Percentiles rank a stretch among this genome's conserved stretches.
Evolutionary conservation across 2,329 filamentous ascomycete genomes (phyloP).

Genomic region (Botryotinia narcissicola): DNA sequence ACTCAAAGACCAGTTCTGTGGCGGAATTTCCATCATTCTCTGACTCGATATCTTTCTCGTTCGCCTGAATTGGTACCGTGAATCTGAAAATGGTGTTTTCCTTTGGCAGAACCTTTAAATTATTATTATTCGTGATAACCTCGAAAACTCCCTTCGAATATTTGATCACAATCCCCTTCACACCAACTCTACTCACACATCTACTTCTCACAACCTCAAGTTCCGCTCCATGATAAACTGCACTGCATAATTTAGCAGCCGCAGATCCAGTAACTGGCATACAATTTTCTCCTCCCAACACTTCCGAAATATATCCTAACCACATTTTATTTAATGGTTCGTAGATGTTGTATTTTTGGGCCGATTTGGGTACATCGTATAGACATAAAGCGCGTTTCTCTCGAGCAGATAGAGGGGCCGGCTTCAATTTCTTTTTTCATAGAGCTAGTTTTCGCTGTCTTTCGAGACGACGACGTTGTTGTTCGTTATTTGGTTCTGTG

Average conservation of each 20-base stretch:
- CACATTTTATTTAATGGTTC: constrained; percentile 75
- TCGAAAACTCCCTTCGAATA: constrained; percentile 87
- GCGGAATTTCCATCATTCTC: constrained; percentile 14
- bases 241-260: constrained; percentile 75
- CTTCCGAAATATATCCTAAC: constrained; percentile 79
- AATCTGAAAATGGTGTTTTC: constrained; percentile 85
- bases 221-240: constrained; percentile 86
- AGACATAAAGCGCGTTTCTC: constrained; percentile 72
- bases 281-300: constrained; percentile 48
- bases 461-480: constrained; percentile 46
- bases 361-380: constrained; percentile 68
- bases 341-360: constrained; percentile 73
- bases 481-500: constrained; percentile 51
- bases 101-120: constrained; percentile 80
- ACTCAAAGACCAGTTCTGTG: constrained; percentile 69
- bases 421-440: constrained; percentile 48
- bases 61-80: constrained; percentile 52
- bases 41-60: constrained; percentile 26
- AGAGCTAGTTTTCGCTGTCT: constrained; percentile 41
- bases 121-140: constrained; percentile 67
- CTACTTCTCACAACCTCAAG: constrained; percentile 79
- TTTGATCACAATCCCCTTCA: constrained; percentile 82
- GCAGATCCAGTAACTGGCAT: constrained; percentile 40
- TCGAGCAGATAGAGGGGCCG: constrained; percentile 71
- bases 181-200: constrained; percentile 78